Percentiles rank a stretch among this genome's conserved stretches.
phyloP scores from a whole-genome alignment of 1,139 yeast genomes.

The Pichiaceae sp. region DNA sequence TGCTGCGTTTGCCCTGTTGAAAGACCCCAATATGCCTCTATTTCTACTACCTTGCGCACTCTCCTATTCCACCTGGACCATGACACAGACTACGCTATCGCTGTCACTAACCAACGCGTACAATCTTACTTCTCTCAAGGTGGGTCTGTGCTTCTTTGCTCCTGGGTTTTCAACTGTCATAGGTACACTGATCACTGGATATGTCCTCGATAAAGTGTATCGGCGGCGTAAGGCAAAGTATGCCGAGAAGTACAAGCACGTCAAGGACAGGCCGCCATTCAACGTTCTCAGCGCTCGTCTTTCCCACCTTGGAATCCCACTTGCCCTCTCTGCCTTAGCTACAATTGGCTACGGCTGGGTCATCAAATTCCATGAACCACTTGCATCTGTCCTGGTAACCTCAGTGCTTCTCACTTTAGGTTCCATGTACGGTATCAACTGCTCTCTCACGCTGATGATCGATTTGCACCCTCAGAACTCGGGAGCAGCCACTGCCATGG shows the following conservation, averaged over 20 bases:
- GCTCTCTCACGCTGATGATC: slow-evolving; percentile 47
- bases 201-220: slow-evolving; percentile 37
- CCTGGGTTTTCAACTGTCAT: slow-evolving; percentile 48
- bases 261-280: slow-evolving; percentile 24
- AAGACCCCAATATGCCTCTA: slow-evolving; percentile 21
- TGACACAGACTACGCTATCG: slow-evolving; percentile 57
- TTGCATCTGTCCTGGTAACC: slow-evolving; percentile 49
- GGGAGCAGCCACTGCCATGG: slow-evolving; percentile 53
- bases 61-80: slow-evolving; percentile 62
- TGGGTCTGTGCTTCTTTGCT: slow-evolving; percentile 59
- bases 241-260: slow-evolving; percentile 6
- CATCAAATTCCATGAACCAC: slow-evolving; percentile 35
- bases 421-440: slow-evolving; percentile 41
- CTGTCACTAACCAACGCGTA: slow-evolving; percentile 42
- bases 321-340: slow-evolving; percentile 27
- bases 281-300: slow-evolving; percentile 43
- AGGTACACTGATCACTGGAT: slow-evolving; percentile 43
- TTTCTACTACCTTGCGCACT: slow-evolving; percentile 45
- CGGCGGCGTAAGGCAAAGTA: slow-evolving; percentile 20
- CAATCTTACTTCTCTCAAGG: slow-evolving; percentile 38
- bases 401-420: slow-evolving; percentile 48
- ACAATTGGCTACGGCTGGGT: slow-evolving; percentile 57
- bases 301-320: slow-evolving; percentile 26
- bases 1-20: slow-evolving; percentile 36
- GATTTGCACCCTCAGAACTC: slow-evolving; percentile 53